A percentile compares a stretch with the other conserved stretches of the same genome.
phyloP scores from a whole-genome alignment of 768 basidiomycete species.

The Lyophyllum shimeji region DNA sequence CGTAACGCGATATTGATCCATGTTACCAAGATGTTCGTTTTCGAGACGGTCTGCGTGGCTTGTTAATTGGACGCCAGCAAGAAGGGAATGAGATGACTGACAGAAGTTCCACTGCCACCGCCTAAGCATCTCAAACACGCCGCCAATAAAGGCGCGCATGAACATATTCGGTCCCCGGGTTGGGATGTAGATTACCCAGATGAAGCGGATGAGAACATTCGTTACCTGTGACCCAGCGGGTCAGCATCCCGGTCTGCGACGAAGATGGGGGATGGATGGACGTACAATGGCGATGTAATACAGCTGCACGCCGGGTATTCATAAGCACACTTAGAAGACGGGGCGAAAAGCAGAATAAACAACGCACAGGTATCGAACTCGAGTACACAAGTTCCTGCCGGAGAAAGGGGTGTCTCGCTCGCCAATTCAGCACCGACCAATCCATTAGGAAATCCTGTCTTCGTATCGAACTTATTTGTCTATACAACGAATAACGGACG shows the following conservation, averaged over 20 bases:
- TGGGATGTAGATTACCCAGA: constrained; percentile 82
- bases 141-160: constrained; percentile 66
- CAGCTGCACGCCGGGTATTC: constrained; percentile 34
- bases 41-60: constrained; percentile 83
- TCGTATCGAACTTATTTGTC: background rate
- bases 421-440: constrained; percentile 79
- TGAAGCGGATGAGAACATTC: constrained; percentile 76
- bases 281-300: constrained; percentile 82
- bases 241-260: background rate
- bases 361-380: constrained; percentile 56
- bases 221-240: constrained; percentile 45
- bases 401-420: constrained; percentile 56
- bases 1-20: constrained; percentile 89
- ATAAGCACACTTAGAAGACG: background rate
- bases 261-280: background rate
- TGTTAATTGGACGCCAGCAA: too few species aligned
- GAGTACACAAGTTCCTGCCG: constrained; percentile 76
- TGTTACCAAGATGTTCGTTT: constrained; percentile 91
- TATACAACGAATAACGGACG: background rate
- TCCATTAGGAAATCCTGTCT: constrained; percentile 83
- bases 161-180: constrained; percentile 42
- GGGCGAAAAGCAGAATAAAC: background rate
- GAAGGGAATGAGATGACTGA: constrained; percentile 33
- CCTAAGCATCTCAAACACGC: constrained; percentile 72
- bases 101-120: constrained; percentile 93